A percentile compares a stretch with the other conserved stretches of the same genome.
Conservation (phyloP, 768 basidiomycete species). For the Pleurotus pulmonarius region DNA sequence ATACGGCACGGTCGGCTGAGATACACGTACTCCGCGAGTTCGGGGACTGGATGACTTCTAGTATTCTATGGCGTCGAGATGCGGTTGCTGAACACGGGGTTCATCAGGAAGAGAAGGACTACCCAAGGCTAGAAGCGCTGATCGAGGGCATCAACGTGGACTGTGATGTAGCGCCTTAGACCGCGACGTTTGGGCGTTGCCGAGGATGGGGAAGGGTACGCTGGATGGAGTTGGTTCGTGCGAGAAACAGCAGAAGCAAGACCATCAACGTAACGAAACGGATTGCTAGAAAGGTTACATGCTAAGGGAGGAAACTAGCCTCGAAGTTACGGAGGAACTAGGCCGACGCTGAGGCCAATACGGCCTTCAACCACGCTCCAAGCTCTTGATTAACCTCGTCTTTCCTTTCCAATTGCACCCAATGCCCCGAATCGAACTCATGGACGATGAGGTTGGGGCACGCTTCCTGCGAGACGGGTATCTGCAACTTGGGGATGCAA, state of each 20-base stretch:
- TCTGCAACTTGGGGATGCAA: constrained; percentile 15
- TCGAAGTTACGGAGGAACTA: too few species aligned
- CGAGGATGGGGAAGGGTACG: constrained; percentile 20
- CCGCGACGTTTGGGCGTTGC: constrained; percentile 23
- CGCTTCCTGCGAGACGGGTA: constrained; percentile 6
- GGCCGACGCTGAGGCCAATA: not conserved
- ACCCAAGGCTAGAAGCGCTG: constrained; percentile 14
- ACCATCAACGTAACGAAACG: too few species aligned
- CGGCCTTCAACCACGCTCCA: constrained; percentile 16
- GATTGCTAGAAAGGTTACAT: too few species aligned
- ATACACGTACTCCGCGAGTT: constrained; percentile 24
- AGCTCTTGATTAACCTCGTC: constrained; percentile 29
- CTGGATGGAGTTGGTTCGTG: constrained; percentile 21
- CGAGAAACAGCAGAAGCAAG: constrained; percentile 11
- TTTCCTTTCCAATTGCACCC: constrained; percentile 29
- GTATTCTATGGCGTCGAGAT: constrained; percentile 25
- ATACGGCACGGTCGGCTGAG: constrained; percentile 23
- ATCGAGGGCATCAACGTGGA: constrained; percentile 23
- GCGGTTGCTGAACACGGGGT: constrained; percentile 19
- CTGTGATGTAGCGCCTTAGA: constrained; percentile 25
- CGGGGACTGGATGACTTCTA: not conserved
- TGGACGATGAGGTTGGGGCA: constrained; percentile 26
- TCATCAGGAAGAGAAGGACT: constrained; percentile 20
- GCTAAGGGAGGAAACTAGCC: not conserved
- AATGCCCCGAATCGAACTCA: constrained; percentile 37